A percentile compares a stretch with the other conserved stretches of the same genome.
Conservation (phyloP, 345 rosid species). For the Salix exigua region DNA sequence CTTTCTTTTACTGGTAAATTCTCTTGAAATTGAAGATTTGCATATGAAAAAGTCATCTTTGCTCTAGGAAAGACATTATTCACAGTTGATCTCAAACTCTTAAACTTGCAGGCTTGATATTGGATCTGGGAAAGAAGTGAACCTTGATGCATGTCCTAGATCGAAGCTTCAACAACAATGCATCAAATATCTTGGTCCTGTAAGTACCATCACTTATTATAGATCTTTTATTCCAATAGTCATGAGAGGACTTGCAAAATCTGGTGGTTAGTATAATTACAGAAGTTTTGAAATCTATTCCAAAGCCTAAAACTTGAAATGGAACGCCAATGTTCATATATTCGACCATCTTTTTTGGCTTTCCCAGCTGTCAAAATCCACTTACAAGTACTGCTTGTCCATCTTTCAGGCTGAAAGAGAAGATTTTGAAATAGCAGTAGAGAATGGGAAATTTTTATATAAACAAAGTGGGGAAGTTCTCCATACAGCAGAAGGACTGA, state of each 20-base stretch:
- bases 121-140: constrained; percentile 72
- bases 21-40: constrained; percentile 3
- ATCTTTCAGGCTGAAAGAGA: constrained; percentile 57
- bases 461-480: constrained; percentile 54
- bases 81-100: constrained; percentile 16
- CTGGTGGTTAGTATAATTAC: neutral
- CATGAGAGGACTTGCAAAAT: constrained; percentile 1
- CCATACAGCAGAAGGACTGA: constrained; percentile 53
- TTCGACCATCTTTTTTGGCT: neutral
- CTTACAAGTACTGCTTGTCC: neutral
- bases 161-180: constrained; percentile 79
- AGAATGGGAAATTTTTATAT: constrained; percentile 47
- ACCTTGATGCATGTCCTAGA: constrained; percentile 66
- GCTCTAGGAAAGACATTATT: neutral
- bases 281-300: neutral
- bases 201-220: constrained; percentile 34
- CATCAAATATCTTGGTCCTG: constrained; percentile 94
- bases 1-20: constrained; percentile 81
- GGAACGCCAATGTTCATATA: neutral
- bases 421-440: constrained; percentile 55
- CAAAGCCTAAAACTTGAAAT: neutral
- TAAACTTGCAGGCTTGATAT: constrained; percentile 72
- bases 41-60: neutral
- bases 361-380: neutral
- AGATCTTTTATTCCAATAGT: neutral